Evolutionary conservation across 148 eudicot genomes (phyloP), one percentile per base, ranked within the genome.

Genomic region (Simmondsia chinensis): DNA sequence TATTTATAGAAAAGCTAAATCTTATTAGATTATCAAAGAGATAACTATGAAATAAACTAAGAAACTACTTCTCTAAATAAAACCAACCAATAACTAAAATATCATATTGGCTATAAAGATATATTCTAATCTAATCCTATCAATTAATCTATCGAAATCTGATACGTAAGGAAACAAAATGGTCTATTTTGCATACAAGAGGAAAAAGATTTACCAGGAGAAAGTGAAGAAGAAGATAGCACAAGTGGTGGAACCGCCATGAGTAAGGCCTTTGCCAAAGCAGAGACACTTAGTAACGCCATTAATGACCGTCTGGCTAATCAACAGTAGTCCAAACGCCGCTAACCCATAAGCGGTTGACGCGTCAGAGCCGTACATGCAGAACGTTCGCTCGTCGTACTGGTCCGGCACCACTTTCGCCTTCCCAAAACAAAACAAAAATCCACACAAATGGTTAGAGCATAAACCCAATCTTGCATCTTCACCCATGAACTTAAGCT

Each of bases 201-300:
- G 7, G 27, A 29, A 8, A 3, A 2, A 30, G 8, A 33, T 6
- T 45, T 55, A 88, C 97, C 97, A 88, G 4, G 97, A 88, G 48
- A 88, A 83, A 39, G 73, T 21, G 77, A 83, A 88, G 59, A 80
- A 77, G 59, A 78, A 80, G 64, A 77, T 39, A 27, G 83, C 77
- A 46, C 58, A 61, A 42, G 81, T 61, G 22, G 75, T 60, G 28
- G 81, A 73, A 3, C 65, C 52, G 20, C 84, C 81, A 25, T 63
- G 62, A 55, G 67, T 58, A 52, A 84, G 85, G 19, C 97, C 95
- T 70, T 48, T 81, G 10, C 97, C 95, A 51, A 76, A 84, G 53
- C 97, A 88, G 27, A 88, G 56, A 62, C 94, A 88, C 73, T 66
- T 83, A 15, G 97, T 88, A 46, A 83, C 82, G 48, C 84, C 94